Percentiles rank a stretch among this genome's conserved stretches.
These are phyloP conservation scores for Encephalitozoon hellem DNA, from an alignment of 371 early-diverging fungal species.

Conservation along the genomic window DNA sequence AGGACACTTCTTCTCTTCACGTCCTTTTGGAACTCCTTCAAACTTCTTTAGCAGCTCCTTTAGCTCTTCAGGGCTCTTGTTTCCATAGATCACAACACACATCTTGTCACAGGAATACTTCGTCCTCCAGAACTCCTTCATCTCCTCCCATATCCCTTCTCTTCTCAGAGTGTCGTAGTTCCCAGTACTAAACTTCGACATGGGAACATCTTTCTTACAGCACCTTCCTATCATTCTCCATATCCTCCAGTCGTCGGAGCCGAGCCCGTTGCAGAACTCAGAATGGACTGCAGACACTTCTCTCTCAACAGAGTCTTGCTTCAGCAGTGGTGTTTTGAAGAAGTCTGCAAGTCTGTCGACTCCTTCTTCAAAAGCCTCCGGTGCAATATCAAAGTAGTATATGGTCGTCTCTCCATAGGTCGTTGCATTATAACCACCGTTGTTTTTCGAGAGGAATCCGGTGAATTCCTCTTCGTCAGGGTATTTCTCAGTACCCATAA, in stretches of 20 bases:
- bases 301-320: constrained; percentile 46
- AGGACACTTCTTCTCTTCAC: background rate
- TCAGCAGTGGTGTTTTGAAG: constrained; percentile 56
- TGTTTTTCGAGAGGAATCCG: constrained; percentile 72
- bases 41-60: constrained; percentile 21
- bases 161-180: constrained; percentile 39
- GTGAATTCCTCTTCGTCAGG: constrained; percentile 54
- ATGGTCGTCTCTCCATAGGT: constrained; percentile 75
- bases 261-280: constrained; percentile 53
- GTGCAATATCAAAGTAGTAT: constrained; percentile 83
- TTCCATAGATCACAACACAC: constrained; percentile 50
- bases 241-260: constrained; percentile 33
- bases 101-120: constrained; percentile 49
- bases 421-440: constrained; percentile 85
- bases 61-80: constrained; percentile 36
- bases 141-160: constrained; percentile 39
- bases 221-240: constrained; percentile 26
- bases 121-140: constrained; percentile 44
- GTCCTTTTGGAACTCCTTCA: constrained; percentile 10
- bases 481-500: constrained; percentile 66
- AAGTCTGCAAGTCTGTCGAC: constrained; percentile 67
- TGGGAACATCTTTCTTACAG: constrained; percentile 2
- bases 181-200: constrained; percentile 48
- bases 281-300: constrained; percentile 59
- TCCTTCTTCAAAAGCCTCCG: constrained; percentile 73